Evolutionary conservation across 2,329 filamentous ascomycete genomes (phyloP), one percentile per base, ranked within the genome.

Genomic region (Aspergillus pseudoglaucus): DNA sequence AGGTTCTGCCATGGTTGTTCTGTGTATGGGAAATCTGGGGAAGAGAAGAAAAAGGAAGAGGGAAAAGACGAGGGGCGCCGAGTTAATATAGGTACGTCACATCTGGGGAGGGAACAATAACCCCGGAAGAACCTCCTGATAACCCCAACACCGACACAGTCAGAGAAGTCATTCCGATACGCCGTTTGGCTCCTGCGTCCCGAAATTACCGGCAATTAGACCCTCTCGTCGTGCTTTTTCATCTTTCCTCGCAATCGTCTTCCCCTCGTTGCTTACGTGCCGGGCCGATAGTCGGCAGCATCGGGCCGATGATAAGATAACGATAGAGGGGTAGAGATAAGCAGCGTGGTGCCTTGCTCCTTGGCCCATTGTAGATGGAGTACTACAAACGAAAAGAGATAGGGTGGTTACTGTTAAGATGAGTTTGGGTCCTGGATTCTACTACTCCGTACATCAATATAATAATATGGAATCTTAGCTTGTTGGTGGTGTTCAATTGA

Each of bases 211-310:
- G 22, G 7, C 10, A 20, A 6, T 17, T 6, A 41, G 17, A 20
- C 38, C 18, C n/a, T 41, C 12, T 41, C 38, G 17, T 23, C 18
- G 38, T 20, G 40, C 22, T 42, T 22, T 12, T 8, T 39, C 17
- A 10, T 20, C 30, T 15, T 27, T 27, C 12, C 38, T 42, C 22
- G 15, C 18, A 10, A 18, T 20, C 15, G 8, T 20, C 37, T 15
- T 12, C 10, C 15, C n/a, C 40, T 25, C 25, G 20, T n/a, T 20
- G 23, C 45, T 63, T 60, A 63, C 59, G 58, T 63, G 60, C 62
- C 60, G 60, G 60, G 39, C 60, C 59, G 60, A 60, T 48, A 50
- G 18, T 25, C 44, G 41, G 38, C 49, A 48, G 43, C 7, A 3
- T 45, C 60, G 60, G 59, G 30, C 60, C 60, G 60, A 53, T 33